Conservation (phyloP, 2,329 filamentous ascomycete species). For the Zalaria obscura region DNA sequence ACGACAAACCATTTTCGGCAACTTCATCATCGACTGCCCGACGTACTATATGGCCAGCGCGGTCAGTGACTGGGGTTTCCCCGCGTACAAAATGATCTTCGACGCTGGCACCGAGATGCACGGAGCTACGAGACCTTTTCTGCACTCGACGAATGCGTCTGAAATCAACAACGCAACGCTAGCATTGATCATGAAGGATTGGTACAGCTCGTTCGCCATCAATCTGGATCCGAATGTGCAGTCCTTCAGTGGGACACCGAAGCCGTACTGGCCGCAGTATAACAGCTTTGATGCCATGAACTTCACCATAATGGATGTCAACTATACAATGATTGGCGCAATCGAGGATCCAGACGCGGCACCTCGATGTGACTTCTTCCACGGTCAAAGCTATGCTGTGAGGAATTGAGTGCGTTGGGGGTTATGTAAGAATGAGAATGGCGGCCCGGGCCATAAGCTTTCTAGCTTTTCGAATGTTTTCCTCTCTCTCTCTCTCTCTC, state of each 20-base stretch:
- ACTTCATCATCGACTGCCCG: conserved; percentile 25
- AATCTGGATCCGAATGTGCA: conserved; percentile 19
- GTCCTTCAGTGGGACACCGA: conserved; percentile 10
- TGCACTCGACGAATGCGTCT: neutral
- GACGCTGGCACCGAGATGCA: conserved; percentile 20
- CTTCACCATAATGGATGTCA: conserved; percentile 11
- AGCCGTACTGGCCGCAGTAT: conserved; percentile 17
- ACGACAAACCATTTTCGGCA: conserved; percentile 24
- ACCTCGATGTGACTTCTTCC: conserved; percentile 12
- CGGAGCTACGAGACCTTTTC: conserved; percentile 11
- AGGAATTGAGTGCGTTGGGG: conserved; percentile 7
- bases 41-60: conserved; percentile 25
- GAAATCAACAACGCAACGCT: conserved; percentile 16
- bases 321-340: conserved; percentile 11
- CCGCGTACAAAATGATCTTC: conserved; percentile 21
- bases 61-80: conserved; percentile 10
- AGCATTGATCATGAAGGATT: conserved; percentile 19
- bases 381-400: conserved; percentile 11
- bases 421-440: no score
- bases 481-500: no score
- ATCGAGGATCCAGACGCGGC: conserved; percentile 10
- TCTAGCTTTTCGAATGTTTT: no score
- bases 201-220: conserved; percentile 19
- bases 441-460: no score
- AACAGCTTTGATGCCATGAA: conserved; percentile 3